phyloP scores from a whole-genome alignment of 805 yeast species.

The Yamadazyma endophytica region DNA sequence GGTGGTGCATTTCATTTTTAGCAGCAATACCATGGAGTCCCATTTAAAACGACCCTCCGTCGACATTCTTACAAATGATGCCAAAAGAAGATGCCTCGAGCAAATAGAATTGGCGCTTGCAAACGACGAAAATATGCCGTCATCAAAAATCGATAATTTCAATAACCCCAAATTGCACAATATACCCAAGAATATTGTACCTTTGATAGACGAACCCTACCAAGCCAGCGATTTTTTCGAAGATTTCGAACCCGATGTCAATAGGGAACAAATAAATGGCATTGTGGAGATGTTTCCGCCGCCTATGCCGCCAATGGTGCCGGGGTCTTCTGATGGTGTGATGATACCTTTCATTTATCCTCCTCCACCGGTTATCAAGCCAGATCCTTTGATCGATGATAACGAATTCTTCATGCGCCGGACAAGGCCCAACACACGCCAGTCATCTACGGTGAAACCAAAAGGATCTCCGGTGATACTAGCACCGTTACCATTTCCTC shows the following conservation, averaged over 20 bases:
- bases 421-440: slow-evolving; percentile 3
- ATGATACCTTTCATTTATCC: slow-evolving; percentile 44
- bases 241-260: slow-evolving; percentile 19
- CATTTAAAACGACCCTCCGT: slow-evolving; percentile 3
- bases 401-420: slow-evolving; percentile 4
- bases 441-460: slow-evolving; percentile 1
- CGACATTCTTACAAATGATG: slow-evolving; percentile 4
- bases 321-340: slow-evolving; percentile 19
- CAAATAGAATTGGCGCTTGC: too few species aligned
- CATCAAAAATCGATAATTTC: neutral
- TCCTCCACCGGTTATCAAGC: slow-evolving; percentile 34
- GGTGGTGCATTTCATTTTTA: too few species aligned
- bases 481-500: slow-evolving; percentile 44
- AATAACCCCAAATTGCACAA: slow-evolving; percentile 24
- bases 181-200: slow-evolving; percentile 33
- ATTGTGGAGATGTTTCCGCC: slow-evolving; percentile 32
- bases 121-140: too few species aligned
- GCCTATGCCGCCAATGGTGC: slow-evolving; percentile 31
- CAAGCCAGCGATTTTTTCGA: slow-evolving; percentile 30
- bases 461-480: slow-evolving; percentile 8
- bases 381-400: slow-evolving; percentile 18
- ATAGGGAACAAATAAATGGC: slow-evolving; percentile 6
- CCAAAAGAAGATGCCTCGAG: slow-evolving; percentile 3
- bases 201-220: slow-evolving; percentile 31
- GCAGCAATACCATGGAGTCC: too few species aligned